Conservation (phyloP, 2,329 filamentous ascomycete genomes). For the Talaromyces sp. region DNA sequence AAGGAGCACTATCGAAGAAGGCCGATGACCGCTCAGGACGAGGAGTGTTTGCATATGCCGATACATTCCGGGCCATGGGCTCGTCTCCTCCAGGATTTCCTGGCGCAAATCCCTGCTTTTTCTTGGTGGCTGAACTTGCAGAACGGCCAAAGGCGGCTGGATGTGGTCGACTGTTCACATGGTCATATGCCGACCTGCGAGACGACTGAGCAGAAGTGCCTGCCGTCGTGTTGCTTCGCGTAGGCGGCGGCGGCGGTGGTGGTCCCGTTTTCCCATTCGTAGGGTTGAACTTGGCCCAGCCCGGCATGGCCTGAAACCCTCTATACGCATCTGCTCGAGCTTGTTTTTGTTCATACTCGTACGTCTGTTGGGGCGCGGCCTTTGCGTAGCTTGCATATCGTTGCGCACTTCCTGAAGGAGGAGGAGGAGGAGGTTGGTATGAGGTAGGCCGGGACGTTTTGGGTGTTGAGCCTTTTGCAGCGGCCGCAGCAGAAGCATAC, state of each 20-base stretch:
- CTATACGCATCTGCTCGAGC: slow-evolving; percentile 40
- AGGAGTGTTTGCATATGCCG: slow-evolving; percentile 40
- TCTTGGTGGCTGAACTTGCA: slow-evolving; percentile 37
- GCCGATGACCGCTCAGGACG: slow-evolving; percentile 26
- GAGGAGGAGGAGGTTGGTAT: slow-evolving; percentile 19
- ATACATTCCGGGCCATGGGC: slow-evolving; percentile 48
- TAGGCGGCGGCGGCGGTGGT: slow-evolving; percentile 14
- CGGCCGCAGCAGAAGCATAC: slow-evolving; percentile 16
- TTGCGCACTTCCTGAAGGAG: slow-evolving; percentile 30
- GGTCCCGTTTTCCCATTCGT: slow-evolving; percentile 24
- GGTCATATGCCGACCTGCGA: slow-evolving; percentile 35
- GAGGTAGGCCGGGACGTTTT: slow-evolving; percentile 18
- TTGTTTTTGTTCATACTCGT: slow-evolving; percentile 33
- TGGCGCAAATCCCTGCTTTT: slow-evolving; percentile 53
- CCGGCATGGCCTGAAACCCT: slow-evolving; percentile 38
- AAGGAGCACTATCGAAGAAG: slow-evolving; percentile 33
- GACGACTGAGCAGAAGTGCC: slow-evolving; percentile 17
- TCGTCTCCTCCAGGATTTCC: slow-evolving; percentile 55
- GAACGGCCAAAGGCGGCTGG: slow-evolving; percentile 29
- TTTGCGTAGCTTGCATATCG: slow-evolving; percentile 37
- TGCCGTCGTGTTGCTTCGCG: slow-evolving; percentile 6
- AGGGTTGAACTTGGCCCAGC: slow-evolving; percentile 38
- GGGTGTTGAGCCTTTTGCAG: slow-evolving; percentile 19
- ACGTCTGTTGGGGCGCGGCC: slow-evolving; percentile 31
- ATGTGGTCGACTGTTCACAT: slow-evolving; percentile 26